Evolutionary conservation across 495 filamentous ascomycete genomes (phyloP).

Genomic region (Aspergillus ellipticus): DNA sequence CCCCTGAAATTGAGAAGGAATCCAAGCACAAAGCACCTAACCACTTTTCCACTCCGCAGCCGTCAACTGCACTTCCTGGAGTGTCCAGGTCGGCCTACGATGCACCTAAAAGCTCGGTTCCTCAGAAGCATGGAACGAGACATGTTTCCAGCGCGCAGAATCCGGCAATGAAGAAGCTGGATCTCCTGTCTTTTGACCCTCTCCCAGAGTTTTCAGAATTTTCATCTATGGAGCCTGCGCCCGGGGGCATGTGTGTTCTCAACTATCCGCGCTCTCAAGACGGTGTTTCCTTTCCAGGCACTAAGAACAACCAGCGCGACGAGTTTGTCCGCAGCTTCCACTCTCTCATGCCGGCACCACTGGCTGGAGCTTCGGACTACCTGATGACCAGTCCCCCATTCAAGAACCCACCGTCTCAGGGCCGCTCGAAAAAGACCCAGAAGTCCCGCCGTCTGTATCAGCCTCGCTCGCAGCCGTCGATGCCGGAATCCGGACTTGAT

Average conservation of each 20-base stretch:
- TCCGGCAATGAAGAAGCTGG: constrained; percentile 14
- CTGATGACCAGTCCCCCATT: not conserved
- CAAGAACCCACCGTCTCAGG: not conserved
- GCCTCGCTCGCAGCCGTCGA: constrained; percentile 12
- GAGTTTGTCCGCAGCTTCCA: constrained; percentile 18
- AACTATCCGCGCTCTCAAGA: constrained; percentile 7
- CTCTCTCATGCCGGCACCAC: constrained; percentile 15
- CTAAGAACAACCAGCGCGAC: constrained; percentile 13
- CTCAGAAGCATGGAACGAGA: constrained; percentile 12
- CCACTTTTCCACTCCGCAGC: constrained; percentile 11
- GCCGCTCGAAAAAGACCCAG: constrained; percentile 14
- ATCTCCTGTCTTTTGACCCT: constrained; percentile 21
- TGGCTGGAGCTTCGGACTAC: constrained; percentile 8
- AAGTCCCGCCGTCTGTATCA: constrained; percentile 26
- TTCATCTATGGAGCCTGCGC: constrained; percentile 4
- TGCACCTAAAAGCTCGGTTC: constrained; percentile 4
- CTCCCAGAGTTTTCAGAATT: constrained; percentile 14
- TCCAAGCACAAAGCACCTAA: constrained; percentile 14
- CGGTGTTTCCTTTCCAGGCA: constrained; percentile 3
- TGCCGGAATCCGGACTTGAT: not conserved
- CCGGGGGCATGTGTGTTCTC: not conserved
- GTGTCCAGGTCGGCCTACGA: constrained; percentile 8
- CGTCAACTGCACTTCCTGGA: constrained; percentile 1
- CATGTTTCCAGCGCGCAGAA: constrained; percentile 6
- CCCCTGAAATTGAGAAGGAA: constrained; percentile 10